Evolutionary conservation across 768 basidiomycete species (phyloP), one percentile per base, ranked within the genome.

Genomic region (Sarcodon sp.): DNA sequence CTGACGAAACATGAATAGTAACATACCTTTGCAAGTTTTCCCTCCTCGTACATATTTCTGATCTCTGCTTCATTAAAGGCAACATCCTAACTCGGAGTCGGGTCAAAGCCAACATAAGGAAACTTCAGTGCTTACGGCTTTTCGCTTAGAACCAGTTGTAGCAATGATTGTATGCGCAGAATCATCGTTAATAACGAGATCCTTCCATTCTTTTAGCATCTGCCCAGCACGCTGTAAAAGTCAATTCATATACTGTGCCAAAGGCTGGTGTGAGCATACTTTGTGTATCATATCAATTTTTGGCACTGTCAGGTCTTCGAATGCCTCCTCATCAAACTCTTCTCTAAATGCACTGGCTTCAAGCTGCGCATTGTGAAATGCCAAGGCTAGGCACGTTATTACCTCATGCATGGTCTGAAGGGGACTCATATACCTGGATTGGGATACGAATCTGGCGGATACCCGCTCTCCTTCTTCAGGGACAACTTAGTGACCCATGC

Each of bases 301-400:
- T 4, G 93, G 93, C 50, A 73, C 60, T 0, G 93, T 91, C 54
- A 82, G 65, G 63, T 99, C 94, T 53, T 87, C 81, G 51, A 89
- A 88, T 0, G 76, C 65, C 48, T 79, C 76, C 1, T 74, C 69
- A 59, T 94, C 80, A 53, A 83, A 96, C 50, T 91, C 79, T 59
- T 96, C 88, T 46, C 87, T 80, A 65, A 98, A 93, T 0, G 96
- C 96, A 47, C 79, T 81, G 7, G 94, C 89, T 64, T 96, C 82
- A 7, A 98, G 73, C 57, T 93, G 87, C 15, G 79, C 86, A 61
- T 93, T 91, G 59, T 93, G 88, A 55, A 78, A 90, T 10, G 83
- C 83, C 47, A 97, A 74, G 4, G 87, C 88, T 90, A 55, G 37
- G 54, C 35, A 13, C 33, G 12, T 38, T 41, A 12, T 41, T 31